Conservation (phyloP, 1,139 yeast species). For the Taphrina populina region DNA sequence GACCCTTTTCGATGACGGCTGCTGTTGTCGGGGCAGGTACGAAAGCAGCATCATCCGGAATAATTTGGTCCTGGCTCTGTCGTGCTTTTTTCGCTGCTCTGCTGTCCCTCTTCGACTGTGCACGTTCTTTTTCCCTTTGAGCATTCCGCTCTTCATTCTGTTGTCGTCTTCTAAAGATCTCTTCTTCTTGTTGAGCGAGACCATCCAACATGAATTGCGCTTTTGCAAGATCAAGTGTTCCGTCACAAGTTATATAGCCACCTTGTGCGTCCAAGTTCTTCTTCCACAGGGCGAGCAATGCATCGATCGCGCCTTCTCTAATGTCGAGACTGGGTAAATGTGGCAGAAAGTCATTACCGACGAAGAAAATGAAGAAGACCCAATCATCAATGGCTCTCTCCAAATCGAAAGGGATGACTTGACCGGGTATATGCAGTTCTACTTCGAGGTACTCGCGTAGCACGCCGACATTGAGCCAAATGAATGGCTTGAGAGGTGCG, state of each 20-base stretch:
- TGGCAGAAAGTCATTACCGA: constrained; percentile 97
- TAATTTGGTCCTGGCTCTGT: constrained; percentile 6
- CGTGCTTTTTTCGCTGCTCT: constrained; percentile 32
- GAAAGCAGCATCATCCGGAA: constrained; percentile 32
- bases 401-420: constrained; percentile 74
- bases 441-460: constrained; percentile 83
- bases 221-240: constrained; percentile 65
- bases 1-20: constrained; percentile 33
- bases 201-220: constrained; percentile 69
- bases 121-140: constrained; percentile 63
- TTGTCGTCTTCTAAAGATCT: constrained; percentile 68
- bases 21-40: constrained; percentile 32
- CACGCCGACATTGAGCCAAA: constrained; percentile 89
- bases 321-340: constrained; percentile 94
- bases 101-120: constrained; percentile 46
- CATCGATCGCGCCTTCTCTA: constrained; percentile 88
- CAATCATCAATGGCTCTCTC: constrained; percentile 98
- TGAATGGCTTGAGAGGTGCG: constrained; percentile 72
- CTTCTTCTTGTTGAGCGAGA: constrained; percentile 72
- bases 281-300: constrained; percentile 80
- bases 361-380: constrained; percentile 98
- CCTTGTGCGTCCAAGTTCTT: constrained; percentile 61
- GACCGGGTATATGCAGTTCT: constrained; percentile 69
- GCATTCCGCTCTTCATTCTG: constrained; percentile 67
- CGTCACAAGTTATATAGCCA: constrained; percentile 87